Evolutionary conservation across 805 yeast species (phyloP).

Genomic region (Kurtzmaniella fragi): DNA sequence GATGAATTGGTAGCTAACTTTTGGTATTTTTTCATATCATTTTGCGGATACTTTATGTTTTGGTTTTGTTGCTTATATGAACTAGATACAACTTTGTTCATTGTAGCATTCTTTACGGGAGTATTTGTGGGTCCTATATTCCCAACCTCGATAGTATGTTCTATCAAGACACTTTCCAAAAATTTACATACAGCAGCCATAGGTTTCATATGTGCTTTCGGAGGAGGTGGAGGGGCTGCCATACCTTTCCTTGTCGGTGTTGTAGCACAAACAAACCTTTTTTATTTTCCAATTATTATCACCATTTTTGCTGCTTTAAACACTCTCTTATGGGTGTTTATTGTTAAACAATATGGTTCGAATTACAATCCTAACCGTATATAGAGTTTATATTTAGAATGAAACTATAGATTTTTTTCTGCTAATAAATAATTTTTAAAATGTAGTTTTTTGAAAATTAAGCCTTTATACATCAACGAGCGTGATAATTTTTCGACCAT

Average conservation of each 20-base stretch:
- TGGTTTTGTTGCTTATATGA: constrained; percentile 20
- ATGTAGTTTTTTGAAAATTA: constrained; percentile 2
- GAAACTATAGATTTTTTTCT: neutral
- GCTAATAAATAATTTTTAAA: neutral
- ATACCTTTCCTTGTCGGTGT: constrained; percentile 63
- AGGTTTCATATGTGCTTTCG: constrained; percentile 72
- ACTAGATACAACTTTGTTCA: constrained; percentile 26
- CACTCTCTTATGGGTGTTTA: constrained; percentile 19
- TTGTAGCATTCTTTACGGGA: constrained; percentile 39
- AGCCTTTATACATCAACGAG: neutral
- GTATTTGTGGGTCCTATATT: constrained; percentile 49
- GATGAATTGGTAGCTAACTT: constrained; percentile 45
- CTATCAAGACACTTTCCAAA: constrained; percentile 58
- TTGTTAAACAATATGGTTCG: constrained; percentile 10
- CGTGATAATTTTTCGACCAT: too few relatives aligned
- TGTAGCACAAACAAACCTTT: constrained; percentile 32
- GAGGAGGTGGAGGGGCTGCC: constrained; percentile 80
- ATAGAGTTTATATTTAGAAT: neutral
- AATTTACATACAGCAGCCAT: constrained; percentile 60
- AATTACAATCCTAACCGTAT: constrained; percentile 5
- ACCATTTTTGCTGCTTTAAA: constrained; percentile 19
- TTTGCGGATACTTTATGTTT: constrained; percentile 23
- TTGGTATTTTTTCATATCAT: constrained; percentile 29
- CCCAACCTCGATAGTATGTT: constrained; percentile 66
- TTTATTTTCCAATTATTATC: constrained; percentile 31